These are phyloP conservation scores for Phytophthora fragariaefolia DNA, from an alignment of 352 stramenopile species.

Conservation along the genomic window DNA sequence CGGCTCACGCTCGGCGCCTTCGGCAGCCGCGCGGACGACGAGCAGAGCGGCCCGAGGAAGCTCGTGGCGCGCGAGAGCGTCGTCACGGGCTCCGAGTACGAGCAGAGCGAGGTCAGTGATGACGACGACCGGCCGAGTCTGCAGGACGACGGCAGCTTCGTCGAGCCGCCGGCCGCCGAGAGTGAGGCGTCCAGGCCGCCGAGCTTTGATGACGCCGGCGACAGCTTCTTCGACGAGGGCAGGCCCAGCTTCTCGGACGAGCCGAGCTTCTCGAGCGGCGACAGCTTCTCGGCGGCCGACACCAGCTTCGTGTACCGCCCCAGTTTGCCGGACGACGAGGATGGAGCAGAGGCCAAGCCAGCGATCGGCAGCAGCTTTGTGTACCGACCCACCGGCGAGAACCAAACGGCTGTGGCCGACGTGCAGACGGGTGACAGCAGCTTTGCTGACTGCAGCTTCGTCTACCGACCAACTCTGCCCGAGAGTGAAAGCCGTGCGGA, in stretches of 20 bases:
- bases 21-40: neutral
- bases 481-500: neutral
- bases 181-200: constrained; percentile 28
- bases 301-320: constrained; percentile 36
- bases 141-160: constrained; percentile 11
- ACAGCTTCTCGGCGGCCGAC: constrained; percentile 28
- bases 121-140: constrained; percentile 7
- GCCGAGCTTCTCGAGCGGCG: constrained; percentile 26
- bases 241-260: constrained; percentile 35
- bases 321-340: constrained; percentile 27
- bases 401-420: neutral
- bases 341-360: neutral
- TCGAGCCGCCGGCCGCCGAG: neutral
- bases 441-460: neutral
- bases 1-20: constrained; percentile 20
- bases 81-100: neutral
- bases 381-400: neutral
- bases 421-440: neutral
- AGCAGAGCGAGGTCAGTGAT: neutral
- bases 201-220: constrained; percentile 21
- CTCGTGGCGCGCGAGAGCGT: constrained; percentile 10
- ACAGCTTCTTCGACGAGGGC: constrained; percentile 29
- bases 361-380: constrained; percentile 16
- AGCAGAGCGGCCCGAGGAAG: constrained; percentile 10
- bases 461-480: constrained; percentile 1